Base-by-base conservation (phyloP, 139 green algal species). In the Volvox reticuliferus region DNA sequence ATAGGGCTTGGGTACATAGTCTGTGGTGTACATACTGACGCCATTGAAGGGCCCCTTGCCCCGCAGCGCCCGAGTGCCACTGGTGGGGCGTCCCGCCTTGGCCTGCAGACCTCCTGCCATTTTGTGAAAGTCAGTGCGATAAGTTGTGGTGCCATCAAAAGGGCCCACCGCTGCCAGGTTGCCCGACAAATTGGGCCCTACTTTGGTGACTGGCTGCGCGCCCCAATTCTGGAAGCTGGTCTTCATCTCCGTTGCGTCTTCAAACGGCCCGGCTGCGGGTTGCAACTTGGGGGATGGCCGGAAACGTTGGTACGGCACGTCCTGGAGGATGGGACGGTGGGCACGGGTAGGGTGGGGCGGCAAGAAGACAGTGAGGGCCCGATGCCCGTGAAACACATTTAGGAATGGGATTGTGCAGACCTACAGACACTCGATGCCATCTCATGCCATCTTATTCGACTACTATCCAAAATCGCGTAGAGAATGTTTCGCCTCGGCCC, bases 231-330 rank as follows among this genome's bases (percentile, higher is more conserved):
- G 87, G 62, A 80, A 91, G 76, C 9, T 68, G 61, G 16, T 63
- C 76, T 86, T 86, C 44, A 78, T 22, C 76, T 85, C 76, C 0
- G 87, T 91, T 1, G 61, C 20, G 87, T 91, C 87, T 55, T 86
- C 33, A 5, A 91, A 91, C 33, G 76, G 76, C 32, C 76, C 87
- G 9, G 61, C 76, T 17, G 33, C 20, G 76, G 87, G 71, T 19
- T 37, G 14, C 13, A 86, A 26, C 32, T 55, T 19, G 12, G 85
- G 77, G 0, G 22, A 21, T 12, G 87, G 76, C 76, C 32, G 30
- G 3, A 91, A 76, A 1, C 87, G 87, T 17, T 61, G 20, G 87
- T 91, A 91, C 44, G 87, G 87, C 87, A 86, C 87, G 33, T 78
- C 87, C 83, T 88, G 62, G 44, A n/a, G 44, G 44, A 55, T 55